phyloP scores from a whole-genome alignment of 164 flowering plant species.

The Cinnamomum chago region DNA sequence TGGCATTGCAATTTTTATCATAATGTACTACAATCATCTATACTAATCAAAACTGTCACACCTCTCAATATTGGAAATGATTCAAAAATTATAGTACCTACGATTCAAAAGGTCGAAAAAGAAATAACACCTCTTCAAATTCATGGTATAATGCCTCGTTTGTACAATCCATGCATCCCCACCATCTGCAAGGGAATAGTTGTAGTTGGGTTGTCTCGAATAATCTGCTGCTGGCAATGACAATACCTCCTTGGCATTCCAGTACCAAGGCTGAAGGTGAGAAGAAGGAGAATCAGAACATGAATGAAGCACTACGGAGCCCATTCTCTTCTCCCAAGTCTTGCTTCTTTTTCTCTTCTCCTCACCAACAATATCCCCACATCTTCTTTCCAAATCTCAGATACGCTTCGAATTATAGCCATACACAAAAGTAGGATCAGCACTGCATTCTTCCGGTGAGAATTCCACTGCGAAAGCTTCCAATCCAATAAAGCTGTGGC shows the following conservation, averaged over 20 bases:
- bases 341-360: conserved; percentile 63
- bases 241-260: conserved; percentile 57
- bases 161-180: conserved; percentile 76
- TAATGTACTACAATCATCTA: too few species aligned
- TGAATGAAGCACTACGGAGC: conserved; percentile 70
- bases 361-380: conserved; percentile 63
- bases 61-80: too few species aligned
- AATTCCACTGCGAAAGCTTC: conserved; percentile 71
- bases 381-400: conserved; percentile 65
- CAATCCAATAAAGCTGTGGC: conserved; percentile 90
- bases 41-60: too few species aligned
- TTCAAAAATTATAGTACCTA: too few species aligned
- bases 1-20: too few species aligned
- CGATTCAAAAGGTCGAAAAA: background rate
- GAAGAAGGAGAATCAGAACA: conserved; percentile 23
- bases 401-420: conserved; percentile 59
- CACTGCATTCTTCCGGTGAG: conserved; percentile 80
- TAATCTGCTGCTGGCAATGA: conserved; percentile 27
- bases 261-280: conserved; percentile 80
- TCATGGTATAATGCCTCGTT: conserved; percentile 35
- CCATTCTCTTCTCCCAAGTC: conserved; percentile 73
- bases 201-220: conserved; percentile 26
- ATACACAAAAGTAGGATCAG: conserved; percentile 59
- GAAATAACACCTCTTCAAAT: background rate
- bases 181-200: conserved; percentile 62